Conservation (phyloP, 1,139 yeast genomes). For the Pneumocystis carinii region DNA sequence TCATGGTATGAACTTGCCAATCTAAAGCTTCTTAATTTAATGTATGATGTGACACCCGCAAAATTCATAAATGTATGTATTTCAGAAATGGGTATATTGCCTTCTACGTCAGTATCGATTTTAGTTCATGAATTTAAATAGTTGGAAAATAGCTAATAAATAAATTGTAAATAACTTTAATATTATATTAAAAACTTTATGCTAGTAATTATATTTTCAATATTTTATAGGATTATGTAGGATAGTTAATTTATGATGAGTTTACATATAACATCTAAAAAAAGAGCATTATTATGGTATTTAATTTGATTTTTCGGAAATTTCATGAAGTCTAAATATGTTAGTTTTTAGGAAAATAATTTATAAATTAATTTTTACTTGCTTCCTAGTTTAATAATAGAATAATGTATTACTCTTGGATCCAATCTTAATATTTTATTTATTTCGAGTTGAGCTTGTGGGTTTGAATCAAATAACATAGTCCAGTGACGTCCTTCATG, state of each 20-base stretch:
- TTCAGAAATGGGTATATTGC: conserved; percentile 90
- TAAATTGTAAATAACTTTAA: background rate
- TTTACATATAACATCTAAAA: background rate
- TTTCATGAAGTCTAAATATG: background rate
- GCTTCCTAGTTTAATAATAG: conserved; percentile 50
- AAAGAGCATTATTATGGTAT: background rate
- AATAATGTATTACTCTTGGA: conserved; percentile 77
- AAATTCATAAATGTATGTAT: conserved; percentile 85
- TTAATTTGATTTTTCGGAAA: background rate
- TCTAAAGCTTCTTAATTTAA: conserved; percentile 63
- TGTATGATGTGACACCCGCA: conserved; percentile 92
- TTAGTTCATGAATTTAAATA: conserved; percentile 80
- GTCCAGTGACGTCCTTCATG: conserved; percentile 80
- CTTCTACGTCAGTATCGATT: conserved; percentile 95
- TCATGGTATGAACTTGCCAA: conserved; percentile 51
- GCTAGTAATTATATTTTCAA: background rate
- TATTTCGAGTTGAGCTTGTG: conserved; percentile 75
- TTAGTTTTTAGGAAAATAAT: background rate
- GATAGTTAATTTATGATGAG: background rate
- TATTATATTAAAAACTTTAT: background rate
- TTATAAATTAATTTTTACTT: conserved; percentile 17
- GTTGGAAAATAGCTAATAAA: conserved; percentile 20
- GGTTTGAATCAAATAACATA: conserved; percentile 72
- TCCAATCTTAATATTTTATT: conserved; percentile 67
- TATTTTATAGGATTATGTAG: background rate